phyloP scores from a whole-genome alignment of 768 basidiomycete genomes.

The Punctularia strigosozonata region DNA sequence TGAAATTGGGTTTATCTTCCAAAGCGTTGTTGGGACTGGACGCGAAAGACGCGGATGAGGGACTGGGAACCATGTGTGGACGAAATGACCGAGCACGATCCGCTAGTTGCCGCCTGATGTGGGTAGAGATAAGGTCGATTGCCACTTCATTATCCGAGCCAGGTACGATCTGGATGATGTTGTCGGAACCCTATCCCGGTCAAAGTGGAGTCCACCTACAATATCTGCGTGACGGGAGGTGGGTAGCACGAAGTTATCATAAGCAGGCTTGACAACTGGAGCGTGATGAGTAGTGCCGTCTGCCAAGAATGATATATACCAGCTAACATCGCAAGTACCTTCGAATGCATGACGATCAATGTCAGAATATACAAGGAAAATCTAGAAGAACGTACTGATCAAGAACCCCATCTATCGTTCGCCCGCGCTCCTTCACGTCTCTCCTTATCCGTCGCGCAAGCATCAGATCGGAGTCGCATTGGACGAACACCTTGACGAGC shows the following conservation, averaged over 20 bases:
- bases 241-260: constrained; percentile 88
- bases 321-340: too few species aligned
- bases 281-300: too few species aligned
- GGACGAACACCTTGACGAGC: constrained; percentile 60
- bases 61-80: constrained; percentile 45
- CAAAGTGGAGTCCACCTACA: constrained; percentile 24
- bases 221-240: constrained; percentile 85
- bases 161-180: constrained; percentile 73
- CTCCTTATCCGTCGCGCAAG: constrained; percentile 83
- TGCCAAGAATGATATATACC: too few species aligned
- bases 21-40: constrained; percentile 6
- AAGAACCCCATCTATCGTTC: constrained; percentile 77
- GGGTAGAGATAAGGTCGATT: constrained; percentile 87
- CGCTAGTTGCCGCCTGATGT: constrained; percentile 74
- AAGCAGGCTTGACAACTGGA: constrained; percentile 92
- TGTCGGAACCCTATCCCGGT: background rate
- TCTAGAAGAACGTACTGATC: constrained; percentile 51
- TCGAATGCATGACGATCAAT: too few species aligned
- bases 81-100: constrained; percentile 69
- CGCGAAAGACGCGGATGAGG: constrained; percentile 12
- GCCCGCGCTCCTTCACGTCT: constrained; percentile 80
- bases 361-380: too few species aligned
- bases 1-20: constrained; percentile 39
- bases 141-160: constrained; percentile 84
- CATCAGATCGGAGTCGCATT: constrained; percentile 96